Base-by-base conservation (phyloP, 495 filamentous ascomycete genomes). In the Astrothelium subdiscretum region DNA sequence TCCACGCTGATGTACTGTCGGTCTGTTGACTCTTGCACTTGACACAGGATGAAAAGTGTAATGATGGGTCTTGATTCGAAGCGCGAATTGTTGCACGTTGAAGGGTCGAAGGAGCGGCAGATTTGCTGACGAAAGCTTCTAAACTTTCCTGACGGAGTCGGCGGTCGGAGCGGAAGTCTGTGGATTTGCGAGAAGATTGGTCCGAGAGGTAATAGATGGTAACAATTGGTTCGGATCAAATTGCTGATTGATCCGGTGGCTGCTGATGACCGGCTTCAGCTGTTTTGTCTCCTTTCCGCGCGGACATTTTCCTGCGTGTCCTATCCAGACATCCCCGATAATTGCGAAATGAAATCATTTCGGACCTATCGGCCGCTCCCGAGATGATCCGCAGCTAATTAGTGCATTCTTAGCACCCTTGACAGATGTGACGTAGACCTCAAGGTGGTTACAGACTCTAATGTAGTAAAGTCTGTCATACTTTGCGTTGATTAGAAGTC, bases 301-400 rank as follows among this genome's bases (percentile, higher is more conserved):
- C n/a, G n/a, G n/a, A n/a, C n/a, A n/a, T n/a, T n/a, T n/a, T n/a
- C n/a, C n/a, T n/a, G n/a, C n/a, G n/a, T n/a, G n/a, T n/a, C n/a
- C n/a, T n/a, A n/a, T n/a, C n/a, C n/a, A n/a, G n/a, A n/a, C 15
- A 11, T 54, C 24, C 20, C 5, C 5, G 48, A 27, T n/a, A 11
- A 6, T 54, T 54, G 48, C 22, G 24, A 54, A 54, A 54, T 54
- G 48, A 54, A 15, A 54, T 54, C 48, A 54, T 54, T 54, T 54
- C 48, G 48, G 48, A n/a, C 6, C 48, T 20, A 38, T 26, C 48
- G 48, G 48, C 48, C 48, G 24, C 48, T 54, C 22, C 48, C 48
- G 42, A 48, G 42, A 20, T n/a, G 8, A 48, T 48, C 42, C 42
- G 42, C 18, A n/a, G 42, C 42, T 15, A 40, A 6, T 6, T 40